Evolutionary conservation across 2,329 filamentous ascomycete genomes (phyloP), one percentile per base, ranked within the genome.

Genomic region (Cladosporium sp.): DNA sequence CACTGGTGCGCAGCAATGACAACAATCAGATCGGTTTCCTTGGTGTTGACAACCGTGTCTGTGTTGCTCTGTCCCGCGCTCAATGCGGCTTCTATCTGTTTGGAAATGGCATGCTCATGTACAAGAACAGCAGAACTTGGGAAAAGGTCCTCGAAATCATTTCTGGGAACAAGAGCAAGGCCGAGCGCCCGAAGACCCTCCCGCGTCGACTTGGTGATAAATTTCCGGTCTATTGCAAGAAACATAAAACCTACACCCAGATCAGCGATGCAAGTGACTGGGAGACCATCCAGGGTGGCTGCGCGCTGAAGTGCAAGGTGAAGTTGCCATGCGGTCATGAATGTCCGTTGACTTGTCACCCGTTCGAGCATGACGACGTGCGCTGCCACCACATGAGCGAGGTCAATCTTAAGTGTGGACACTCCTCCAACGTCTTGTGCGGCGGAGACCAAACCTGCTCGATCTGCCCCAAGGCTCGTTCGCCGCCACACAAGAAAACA

Each of bases 81-180:
- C 88, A 87, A 65, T 83, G 88, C 6, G 92, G 92, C 0, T 87
- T 97, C 66, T 96, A 93, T 76, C 83, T 97, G 46, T 96, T 97
- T 73, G 93, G 93, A 1, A 92, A 96, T 71, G 85, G 85, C 14
- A 71, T 83, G 10, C 85, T 86, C 7, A 70, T 86, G 10, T 70
- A 67, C 64, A 51, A 67, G 11, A 13, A 21, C 4, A 54, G 21
- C 13, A 68, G 70, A 58, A 72, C 67, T 3, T 76, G 74, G 74
- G 66, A 59, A 26, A 61, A 68, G 23, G 73, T 76, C 60, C 67
- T 76, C 26, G 36, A 68, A 3, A 75, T 75, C 64, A 70, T 76
- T 66, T 69, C 69, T 25, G 70, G 69, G 14, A 51, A 48, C 5
- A 65, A 69, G 43, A 14, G 32, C 11, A 64, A 67, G 53, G 46